Conservation (phyloP, 495 filamentous ascomycete genomes). For the Tuber umbilicatum region DNA sequence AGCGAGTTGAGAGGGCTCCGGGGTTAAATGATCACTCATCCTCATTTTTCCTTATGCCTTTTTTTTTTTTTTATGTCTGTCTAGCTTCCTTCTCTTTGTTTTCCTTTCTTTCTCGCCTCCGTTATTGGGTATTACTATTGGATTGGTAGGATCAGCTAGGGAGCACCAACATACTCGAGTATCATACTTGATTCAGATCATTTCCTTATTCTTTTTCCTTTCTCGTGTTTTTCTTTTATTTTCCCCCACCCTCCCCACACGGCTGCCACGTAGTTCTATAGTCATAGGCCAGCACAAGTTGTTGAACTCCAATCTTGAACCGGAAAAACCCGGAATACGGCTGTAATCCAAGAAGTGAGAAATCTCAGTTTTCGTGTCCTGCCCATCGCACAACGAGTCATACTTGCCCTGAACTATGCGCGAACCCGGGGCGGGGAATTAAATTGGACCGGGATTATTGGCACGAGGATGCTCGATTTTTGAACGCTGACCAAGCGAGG, state of each 20-base stretch:
- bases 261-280: not conserved
- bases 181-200: not conserved
- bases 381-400: not conserved
- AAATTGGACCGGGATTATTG: not conserved
- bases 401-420: not conserved
- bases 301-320: not conserved
- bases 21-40: not conserved
- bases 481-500: not conserved
- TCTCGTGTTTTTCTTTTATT: not conserved
- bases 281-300: not conserved
- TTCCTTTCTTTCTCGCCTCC: not conserved
- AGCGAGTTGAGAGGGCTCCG: slow-evolving; percentile 6
- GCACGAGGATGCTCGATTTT: not conserved
- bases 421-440: not conserved
- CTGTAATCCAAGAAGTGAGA: not conserved
- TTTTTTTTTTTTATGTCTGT: not conserved
- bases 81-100: not conserved
- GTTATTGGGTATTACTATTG: not conserved
- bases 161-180: not conserved
- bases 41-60: not conserved
- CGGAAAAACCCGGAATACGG: not conserved
- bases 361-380: not conserved
- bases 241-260: not conserved
- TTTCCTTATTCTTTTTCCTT: not conserved
- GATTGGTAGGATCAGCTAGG: not conserved